A percentile compares a stretch with the other conserved stretches of the same genome.
These are phyloP conservation scores for Neonectria coccinea DNA, from an alignment of 2,329 filamentous ascomycete species.

Conservation along the genomic window DNA sequence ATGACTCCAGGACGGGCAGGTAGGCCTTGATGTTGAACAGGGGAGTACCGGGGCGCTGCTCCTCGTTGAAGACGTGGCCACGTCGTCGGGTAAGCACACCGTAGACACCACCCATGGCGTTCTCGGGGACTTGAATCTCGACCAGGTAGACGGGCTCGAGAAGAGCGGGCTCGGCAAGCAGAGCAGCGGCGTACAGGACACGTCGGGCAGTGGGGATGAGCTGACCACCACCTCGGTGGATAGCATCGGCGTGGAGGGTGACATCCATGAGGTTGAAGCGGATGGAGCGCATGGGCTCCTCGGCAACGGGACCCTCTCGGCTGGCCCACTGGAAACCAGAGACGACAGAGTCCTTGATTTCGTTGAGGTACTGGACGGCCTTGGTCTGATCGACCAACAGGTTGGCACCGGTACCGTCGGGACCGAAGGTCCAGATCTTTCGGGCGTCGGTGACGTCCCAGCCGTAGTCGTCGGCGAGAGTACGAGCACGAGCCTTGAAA, in stretches of 20 bases:
- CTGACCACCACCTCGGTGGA: constrained; percentile 99
- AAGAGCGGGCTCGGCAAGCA: constrained; percentile 91
- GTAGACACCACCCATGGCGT: constrained; percentile 99
- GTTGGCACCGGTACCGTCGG: constrained; percentile 97
- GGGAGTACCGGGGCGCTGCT: constrained; percentile 98
- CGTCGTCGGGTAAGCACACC: constrained; percentile 96
- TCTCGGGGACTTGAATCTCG: constrained; percentile 98
- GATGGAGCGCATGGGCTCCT: constrained; percentile 97
- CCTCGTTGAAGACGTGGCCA: constrained; percentile 99
- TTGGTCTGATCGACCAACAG: constrained; percentile 99
- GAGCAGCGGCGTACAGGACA: constrained; percentile 93
- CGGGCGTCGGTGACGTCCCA: constrained; percentile 99
- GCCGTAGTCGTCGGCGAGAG: constrained; percentile 95
- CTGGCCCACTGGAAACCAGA: constrained; percentile 99
- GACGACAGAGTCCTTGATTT: constrained; percentile 99
- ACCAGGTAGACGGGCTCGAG: constrained; percentile 98
- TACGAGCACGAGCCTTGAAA: constrained; percentile 97
- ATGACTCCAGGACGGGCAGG: constrained; percentile 95
- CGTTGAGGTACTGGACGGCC: constrained; percentile 99
- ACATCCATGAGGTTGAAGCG: constrained; percentile 99
- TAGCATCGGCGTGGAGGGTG: constrained; percentile 98
- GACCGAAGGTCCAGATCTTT: constrained; percentile 99
- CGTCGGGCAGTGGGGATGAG: constrained; percentile 98
- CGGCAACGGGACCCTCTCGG: constrained; percentile 95
- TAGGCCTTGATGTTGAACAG: constrained; percentile 99